phyloP scores from a whole-genome alignment of 148 eudicot species.

The Vaccinium vitisidaea region DNA sequence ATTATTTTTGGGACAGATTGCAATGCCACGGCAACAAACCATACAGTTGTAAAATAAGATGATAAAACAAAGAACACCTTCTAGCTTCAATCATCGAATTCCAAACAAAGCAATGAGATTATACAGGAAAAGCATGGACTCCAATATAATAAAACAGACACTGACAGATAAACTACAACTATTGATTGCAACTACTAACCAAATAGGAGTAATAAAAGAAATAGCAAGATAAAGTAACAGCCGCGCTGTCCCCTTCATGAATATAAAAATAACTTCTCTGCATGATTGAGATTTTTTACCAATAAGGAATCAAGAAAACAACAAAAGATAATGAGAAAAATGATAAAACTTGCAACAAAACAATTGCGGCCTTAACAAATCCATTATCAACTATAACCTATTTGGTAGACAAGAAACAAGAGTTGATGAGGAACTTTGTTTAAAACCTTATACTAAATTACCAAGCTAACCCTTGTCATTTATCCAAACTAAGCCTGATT shows the following conservation, averaged over 20 bases:
- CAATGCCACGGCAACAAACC: conserved; percentile 14
- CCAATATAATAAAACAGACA: conserved; percentile 8
- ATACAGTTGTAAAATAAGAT: conserved; percentile 5
- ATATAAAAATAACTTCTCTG: conserved; percentile 6
- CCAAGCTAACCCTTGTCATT: neutral
- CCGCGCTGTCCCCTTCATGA: conserved; percentile 12
- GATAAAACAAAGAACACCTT: conserved; percentile 19
- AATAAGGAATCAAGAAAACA: conserved; percentile 25
- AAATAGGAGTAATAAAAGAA: conserved; percentile 10
- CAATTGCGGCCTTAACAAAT: neutral
- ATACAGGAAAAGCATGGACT: conserved; percentile 15
- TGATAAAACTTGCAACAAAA: neutral
- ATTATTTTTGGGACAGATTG: conserved; percentile 28
- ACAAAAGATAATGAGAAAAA: neutral
- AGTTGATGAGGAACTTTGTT: neutral
- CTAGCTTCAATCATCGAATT: conserved; percentile 18
- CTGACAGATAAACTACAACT: conserved; percentile 14
- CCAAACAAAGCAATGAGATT: conserved; percentile 6
- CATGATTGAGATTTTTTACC: conserved; percentile 19
- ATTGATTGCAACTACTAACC: conserved; percentile 25
- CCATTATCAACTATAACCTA: neutral
- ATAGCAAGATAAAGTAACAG: conserved; percentile 20
- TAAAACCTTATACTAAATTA: neutral
- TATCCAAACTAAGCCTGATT: neutral
- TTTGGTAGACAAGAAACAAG: conserved; percentile 1